Evolutionary conservation across 768 basidiomycete genomes (phyloP), one percentile per base, ranked within the genome.

Genomic region (Mycena indigotica): DNA sequence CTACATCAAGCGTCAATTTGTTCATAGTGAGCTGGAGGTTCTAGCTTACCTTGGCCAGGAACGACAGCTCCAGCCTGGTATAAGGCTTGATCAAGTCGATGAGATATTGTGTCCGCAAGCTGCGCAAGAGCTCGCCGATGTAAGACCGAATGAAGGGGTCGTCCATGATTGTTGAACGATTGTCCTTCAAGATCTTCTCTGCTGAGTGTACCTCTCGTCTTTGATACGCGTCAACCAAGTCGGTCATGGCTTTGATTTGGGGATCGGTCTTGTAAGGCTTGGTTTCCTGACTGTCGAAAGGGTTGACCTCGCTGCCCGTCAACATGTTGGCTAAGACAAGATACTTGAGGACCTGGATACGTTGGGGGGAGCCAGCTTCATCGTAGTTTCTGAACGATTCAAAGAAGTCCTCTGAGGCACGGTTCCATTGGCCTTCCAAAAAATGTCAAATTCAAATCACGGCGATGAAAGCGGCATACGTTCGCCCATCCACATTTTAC

Each of bases 401-500:
- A 73, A 98, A 98, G 72, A 99, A 97, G 75, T 99, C 97, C 70
- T 94, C 92, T 61, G 93, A 95, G 0, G 97, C 97, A 56, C 93
- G 86, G 55, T 91, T 89, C 95, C 96, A 99, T 76, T 97, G 92
- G 56, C 91, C 93, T 95, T 68, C 10, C 21, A 46, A 19, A 6
- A 28, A 13, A 1, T 26, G 23, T 10, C 19, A 28, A n/a, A n/a
- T n/a, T n/a, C n/a, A n/a, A n/a, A n/a, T 24, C 23, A 53, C 24
- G 28, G 40, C 1, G 44, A 21, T 21, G 21, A 41, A 4, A 29
- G 23, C 17, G 23, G 66, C 87, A 67, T 72, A 89, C 96, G 91
- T 80, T 98, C 97, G 57, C 93, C 94, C 97, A 99, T 98, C 95
- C 97, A 98, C 97, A 99, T 99, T 76, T 99, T 99, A 2, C 97